phyloP scores from a whole-genome alignment of 495 filamentous ascomycete species.

The Xylaria venustula region DNA sequence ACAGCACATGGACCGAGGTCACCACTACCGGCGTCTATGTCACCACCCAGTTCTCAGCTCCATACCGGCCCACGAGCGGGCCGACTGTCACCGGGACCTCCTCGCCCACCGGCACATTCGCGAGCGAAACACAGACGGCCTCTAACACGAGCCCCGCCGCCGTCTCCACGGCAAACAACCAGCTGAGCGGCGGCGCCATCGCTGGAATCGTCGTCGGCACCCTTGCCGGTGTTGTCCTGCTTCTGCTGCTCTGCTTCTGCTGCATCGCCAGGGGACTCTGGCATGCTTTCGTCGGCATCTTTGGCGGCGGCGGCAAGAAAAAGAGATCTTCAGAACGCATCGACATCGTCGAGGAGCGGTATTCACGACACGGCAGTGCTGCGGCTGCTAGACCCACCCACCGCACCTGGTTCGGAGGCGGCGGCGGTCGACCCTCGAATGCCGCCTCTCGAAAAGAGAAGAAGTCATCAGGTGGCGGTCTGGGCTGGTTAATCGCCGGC shows the following conservation, averaged over 20 bases:
- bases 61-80: slow-evolving; percentile 69
- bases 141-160: slow-evolving; percentile 41
- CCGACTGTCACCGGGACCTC: slow-evolving; percentile 34
- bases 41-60: slow-evolving; percentile 55
- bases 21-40: slow-evolving; percentile 37
- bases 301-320: slow-evolving; percentile 59
- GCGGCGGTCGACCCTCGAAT: slow-evolving; percentile 48
- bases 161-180: slow-evolving; percentile 40
- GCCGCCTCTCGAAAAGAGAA: slow-evolving; percentile 56
- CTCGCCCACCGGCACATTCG: slow-evolving; percentile 40
- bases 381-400: slow-evolving; percentile 39
- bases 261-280: slow-evolving; percentile 67
- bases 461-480: slow-evolving; percentile 40
- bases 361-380: slow-evolving; percentile 51
- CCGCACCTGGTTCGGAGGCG: slow-evolving; percentile 64
- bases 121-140: slow-evolving; percentile 44
- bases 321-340: slow-evolving; percentile 50
- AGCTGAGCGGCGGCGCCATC: slow-evolving; percentile 80
- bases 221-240: slow-evolving; percentile 69
- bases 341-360: slow-evolving; percentile 66
- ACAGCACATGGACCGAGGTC: slow-evolving; percentile 36
- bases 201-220: slow-evolving; percentile 93
- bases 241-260: slow-evolving; percentile 73
- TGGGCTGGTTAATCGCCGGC: slow-evolving; percentile 50
- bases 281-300: slow-evolving; percentile 61